Conservation (phyloP, 2,329 filamentous ascomycete species). For the Alternaria panax region DNA sequence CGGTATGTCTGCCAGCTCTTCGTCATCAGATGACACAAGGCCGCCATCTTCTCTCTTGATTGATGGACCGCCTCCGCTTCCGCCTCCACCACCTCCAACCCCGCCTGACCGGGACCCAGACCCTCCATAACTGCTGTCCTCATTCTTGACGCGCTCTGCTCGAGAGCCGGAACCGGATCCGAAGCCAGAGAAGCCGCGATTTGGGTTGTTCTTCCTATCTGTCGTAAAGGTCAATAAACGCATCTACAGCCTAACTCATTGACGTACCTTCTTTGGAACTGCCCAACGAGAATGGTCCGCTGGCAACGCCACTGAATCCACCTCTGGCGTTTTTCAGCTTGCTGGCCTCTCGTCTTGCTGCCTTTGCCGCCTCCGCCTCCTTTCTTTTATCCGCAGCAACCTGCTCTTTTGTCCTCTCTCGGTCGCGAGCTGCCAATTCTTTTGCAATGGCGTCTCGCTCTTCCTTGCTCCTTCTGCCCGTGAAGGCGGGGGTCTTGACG, state of each 20-base stretch:
- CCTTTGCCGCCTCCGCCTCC: constrained; percentile 30
- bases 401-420: constrained; percentile 46
- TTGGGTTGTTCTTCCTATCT: constrained; percentile 32
- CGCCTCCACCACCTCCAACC: constrained; percentile 14
- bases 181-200: constrained; percentile 32
- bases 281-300: constrained; percentile 53
- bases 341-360: constrained; percentile 31
- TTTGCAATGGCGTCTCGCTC: constrained; percentile 54
- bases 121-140: constrained; percentile 34
- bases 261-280: constrained; percentile 38
- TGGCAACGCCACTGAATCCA: constrained; percentile 53
- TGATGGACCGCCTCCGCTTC: constrained; percentile 22
- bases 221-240: constrained; percentile 13
- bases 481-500: constrained; percentile 51
- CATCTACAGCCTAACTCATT: background rate
- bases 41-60: constrained; percentile 48
- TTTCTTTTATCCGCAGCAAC: constrained; percentile 39
- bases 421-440: constrained; percentile 49
- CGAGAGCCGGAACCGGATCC: constrained; percentile 41
- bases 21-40: constrained; percentile 58
- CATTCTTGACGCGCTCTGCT: constrained; percentile 42
- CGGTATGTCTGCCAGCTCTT: constrained; percentile 54
- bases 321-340: constrained; percentile 48
- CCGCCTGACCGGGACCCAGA: constrained; percentile 24
- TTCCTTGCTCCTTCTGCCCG: constrained; percentile 54